Evolutionary conservation across 805 yeast genomes (phyloP).

Genomic region (Nakazawaea siamensis): DNA sequence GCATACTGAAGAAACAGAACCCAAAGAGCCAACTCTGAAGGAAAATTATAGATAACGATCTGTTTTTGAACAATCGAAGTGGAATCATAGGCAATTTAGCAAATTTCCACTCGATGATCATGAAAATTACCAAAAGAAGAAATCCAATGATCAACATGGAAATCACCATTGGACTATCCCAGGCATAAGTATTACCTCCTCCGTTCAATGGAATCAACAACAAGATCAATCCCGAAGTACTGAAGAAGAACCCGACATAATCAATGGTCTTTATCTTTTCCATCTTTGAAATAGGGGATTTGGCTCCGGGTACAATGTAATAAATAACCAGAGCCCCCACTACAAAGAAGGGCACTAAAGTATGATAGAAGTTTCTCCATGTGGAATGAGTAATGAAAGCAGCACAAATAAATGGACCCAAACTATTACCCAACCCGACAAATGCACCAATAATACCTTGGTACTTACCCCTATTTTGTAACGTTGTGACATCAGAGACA

Average conservation of each 20-base stretch:
- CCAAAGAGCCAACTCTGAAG: constrained; percentile 40
- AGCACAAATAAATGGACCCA: constrained; percentile 53
- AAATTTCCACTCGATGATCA: constrained; percentile 40
- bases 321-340: constrained; percentile 21
- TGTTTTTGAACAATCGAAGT: constrained; percentile 29
- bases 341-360: constrained; percentile 30
- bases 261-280: constrained; percentile 39
- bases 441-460: constrained; percentile 46
- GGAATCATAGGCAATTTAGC: constrained; percentile 51
- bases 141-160: constrained; percentile 35
- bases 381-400: constrained; percentile 31
- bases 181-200: constrained; percentile 47
- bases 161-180: constrained; percentile 36
- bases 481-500: constrained; percentile 43
- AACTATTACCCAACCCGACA: constrained; percentile 41
- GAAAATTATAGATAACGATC: constrained; percentile 26
- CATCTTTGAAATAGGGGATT: constrained; percentile 22
- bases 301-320: constrained; percentile 26
- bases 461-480: constrained; percentile 43
- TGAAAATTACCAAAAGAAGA: constrained; percentile 29
- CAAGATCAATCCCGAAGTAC: constrained; percentile 37
- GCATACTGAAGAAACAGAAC: constrained; percentile 34
- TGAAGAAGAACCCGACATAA: constrained; percentile 37
- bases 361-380: constrained; percentile 49
- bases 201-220: constrained; percentile 48